phyloP scores from a whole-genome alignment of 1,284 basidiomycete genomes.

The Cystobasidiaceae sp. region DNA sequence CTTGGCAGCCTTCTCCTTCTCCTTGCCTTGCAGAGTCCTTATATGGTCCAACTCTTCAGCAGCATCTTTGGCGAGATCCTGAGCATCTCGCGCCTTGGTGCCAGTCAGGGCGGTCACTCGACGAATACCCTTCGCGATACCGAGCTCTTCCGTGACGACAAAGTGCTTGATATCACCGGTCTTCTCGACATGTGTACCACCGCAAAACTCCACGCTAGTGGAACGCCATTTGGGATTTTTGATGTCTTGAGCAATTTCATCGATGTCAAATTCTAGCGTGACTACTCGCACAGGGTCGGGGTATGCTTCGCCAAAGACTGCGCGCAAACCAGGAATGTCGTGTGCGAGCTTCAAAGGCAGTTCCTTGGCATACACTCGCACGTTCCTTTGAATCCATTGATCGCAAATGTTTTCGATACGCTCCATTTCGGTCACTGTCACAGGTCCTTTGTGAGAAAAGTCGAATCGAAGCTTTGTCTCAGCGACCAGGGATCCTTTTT shows the following conservation, averaged over 20 bases:
- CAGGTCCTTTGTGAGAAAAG: slow-evolving; percentile 90
- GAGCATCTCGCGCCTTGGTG: slow-evolving; percentile 79
- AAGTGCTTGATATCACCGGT: slow-evolving; percentile 96
- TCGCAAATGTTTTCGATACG: slow-evolving; percentile 79
- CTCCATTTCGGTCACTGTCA: slow-evolving; percentile 65
- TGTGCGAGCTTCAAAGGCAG: slow-evolving; percentile 73
- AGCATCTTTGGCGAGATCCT: slow-evolving; percentile 63
- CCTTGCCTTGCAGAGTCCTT: slow-evolving; percentile 63
- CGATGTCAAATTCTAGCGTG: slow-evolving; percentile 75
- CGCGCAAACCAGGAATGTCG: slow-evolving; percentile 85
- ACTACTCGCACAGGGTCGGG: slow-evolving; percentile 97
- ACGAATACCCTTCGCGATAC: slow-evolving; percentile 96
- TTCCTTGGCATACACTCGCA: slow-evolving; percentile 82
- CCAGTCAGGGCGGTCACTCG: slow-evolving; percentile 92
- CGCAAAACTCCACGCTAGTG: slow-evolving; percentile 95
- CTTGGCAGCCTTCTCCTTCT: slow-evolving; percentile 81
- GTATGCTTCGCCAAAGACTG: slow-evolving; percentile 97
- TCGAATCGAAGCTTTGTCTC: slow-evolving; percentile 95
- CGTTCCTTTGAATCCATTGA: slow-evolving; percentile 86
- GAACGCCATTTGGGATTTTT: slow-evolving; percentile 82
- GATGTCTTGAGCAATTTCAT: slow-evolving; percentile 78
- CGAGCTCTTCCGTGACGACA: slow-evolving; percentile 88
- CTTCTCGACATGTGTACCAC: slow-evolving; percentile 91
- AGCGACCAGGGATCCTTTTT: slow-evolving; percentile 95
- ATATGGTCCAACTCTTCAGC: slow-evolving; percentile 62